Base-by-base conservation (phyloP, 139 green algal genomes). In the Ulvella scutata region DNA sequence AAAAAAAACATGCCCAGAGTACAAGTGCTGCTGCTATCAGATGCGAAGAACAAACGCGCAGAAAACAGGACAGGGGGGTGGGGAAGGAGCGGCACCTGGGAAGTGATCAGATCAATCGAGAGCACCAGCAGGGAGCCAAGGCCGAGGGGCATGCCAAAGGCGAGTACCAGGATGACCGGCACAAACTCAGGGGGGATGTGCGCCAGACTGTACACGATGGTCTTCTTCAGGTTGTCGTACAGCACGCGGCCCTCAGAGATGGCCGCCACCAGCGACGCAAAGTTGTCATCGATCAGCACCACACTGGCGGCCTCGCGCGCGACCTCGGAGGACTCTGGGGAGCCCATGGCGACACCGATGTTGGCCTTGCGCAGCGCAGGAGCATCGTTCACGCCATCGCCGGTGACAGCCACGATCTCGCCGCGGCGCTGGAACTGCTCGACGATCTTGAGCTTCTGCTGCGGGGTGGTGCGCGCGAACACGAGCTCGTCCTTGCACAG, bases 161-260 rank as follows among this genome's bases (percentile, higher is more conserved):
- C 74, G 2, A 94, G 85, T 81, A 83, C 89, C 37, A 85, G 35
- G 31, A 94, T 78, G 84, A 93, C 90, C 51, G 89, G 82, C 2
- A 75, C 82, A 77, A 91, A 81, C 81, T 94, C 88, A 9, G 89
- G 88, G 31, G 85, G 75, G 59, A 88, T 86, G 73, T 93, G 87
- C 13, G 89, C 88, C 34, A 94, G 86, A 29, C 88, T 90, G 82
- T 94, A 94, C 39, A 44, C 77, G 80, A 94, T 93, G 38, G 82
- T 87, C 83, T 94, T 94, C 81, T 92, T 93, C 3, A 94, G 75
- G 82, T 94, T 94, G 77, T 94, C 89, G 75, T 93, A 94, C 61
- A 94, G 90, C 26, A 94, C 78, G 17, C 89, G 85, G 3, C 89
- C 89, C 83, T 94, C 89, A 79, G 90, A 83, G 26, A 94, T 81